phyloP scores from a whole-genome alignment of 768 basidiomycete species.

The Rhizopogon sp. region DNA sequence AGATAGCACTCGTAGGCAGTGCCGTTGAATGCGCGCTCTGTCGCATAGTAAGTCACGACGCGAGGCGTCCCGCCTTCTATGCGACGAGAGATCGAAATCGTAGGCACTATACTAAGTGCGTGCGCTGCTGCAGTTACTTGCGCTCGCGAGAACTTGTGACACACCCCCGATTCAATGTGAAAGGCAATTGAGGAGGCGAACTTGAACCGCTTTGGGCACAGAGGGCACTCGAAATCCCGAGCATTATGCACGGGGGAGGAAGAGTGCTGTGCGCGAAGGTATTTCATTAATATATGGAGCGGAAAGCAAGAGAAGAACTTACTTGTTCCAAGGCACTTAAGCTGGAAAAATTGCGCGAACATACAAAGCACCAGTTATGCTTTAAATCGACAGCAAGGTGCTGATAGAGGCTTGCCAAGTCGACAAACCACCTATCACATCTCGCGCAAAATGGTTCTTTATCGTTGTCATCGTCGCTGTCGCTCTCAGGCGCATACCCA shows the following conservation, averaged over 20 bases:
- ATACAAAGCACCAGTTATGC: conserved; percentile 33
- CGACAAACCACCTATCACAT: conserved; percentile 21
- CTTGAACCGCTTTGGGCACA: not conserved
- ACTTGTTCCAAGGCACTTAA: conserved; percentile 19
- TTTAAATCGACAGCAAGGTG: conserved; percentile 15
- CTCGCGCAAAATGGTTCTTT: conserved; percentile 13
- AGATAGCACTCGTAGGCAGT: conserved; percentile 34
- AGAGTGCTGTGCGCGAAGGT: not conserved
- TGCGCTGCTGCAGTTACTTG: conserved; percentile 33
- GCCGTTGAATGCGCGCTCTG: conserved; percentile 17
- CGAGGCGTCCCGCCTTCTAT: conserved; percentile 12
- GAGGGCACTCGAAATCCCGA: not conserved
- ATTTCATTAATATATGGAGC: not conserved
- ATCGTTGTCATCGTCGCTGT: conserved; percentile 5
- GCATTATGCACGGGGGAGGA: not conserved
- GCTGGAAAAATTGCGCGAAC: conserved; percentile 24
- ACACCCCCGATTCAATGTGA: conserved; percentile 36
- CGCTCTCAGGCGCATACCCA: not conserved
- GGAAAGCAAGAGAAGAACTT: conserved; percentile 19
- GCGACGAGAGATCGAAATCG: conserved; percentile 31
- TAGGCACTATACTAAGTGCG: conserved; percentile 26
- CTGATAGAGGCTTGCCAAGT: conserved; percentile 11
- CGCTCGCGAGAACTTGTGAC: conserved; percentile 30
- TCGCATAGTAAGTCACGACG: conserved; percentile 25
- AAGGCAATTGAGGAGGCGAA: conserved; percentile 30